A percentile compares a stretch with the other conserved stretches of the same genome.
These are phyloP conservation scores for Wickerhamomyces rabaulensis DNA, from an alignment of 805 yeast species.

Conservation along the genomic window DNA sequence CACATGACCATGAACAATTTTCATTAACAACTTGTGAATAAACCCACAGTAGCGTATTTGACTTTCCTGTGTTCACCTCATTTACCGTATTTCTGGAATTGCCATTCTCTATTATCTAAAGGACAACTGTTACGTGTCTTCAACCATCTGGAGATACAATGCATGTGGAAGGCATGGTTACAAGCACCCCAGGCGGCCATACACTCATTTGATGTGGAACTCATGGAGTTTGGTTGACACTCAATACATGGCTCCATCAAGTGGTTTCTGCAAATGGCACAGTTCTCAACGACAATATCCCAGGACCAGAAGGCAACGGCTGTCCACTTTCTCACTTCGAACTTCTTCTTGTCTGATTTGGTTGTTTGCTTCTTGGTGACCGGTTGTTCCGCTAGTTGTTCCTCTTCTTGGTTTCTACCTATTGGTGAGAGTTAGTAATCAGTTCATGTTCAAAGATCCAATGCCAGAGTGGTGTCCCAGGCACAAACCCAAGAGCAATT, in stretches of 20 bases:
- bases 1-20: neutral
- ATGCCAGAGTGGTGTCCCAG: neutral
- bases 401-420: neutral
- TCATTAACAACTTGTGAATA: neutral
- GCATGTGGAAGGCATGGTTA: slow-evolving; percentile 97
- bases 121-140: slow-evolving; percentile 96
- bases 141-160: slow-evolving; percentile 94
- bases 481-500: neutral
- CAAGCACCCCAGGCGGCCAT: slow-evolving; percentile 97
- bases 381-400: slow-evolving; percentile 1
- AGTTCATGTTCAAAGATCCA: neutral
- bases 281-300: slow-evolving; percentile 92
- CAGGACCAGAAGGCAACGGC: slow-evolving; percentile 99
- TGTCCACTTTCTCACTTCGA: slow-evolving; percentile 96
- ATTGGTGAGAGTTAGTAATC: neutral
- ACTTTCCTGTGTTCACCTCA: slow-evolving; percentile 23
- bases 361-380: slow-evolving; percentile 8
- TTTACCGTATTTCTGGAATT: slow-evolving; percentile 65
- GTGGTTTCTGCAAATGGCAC: slow-evolving; percentile 98
- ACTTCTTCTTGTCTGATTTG: slow-evolving; percentile 52
- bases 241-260: slow-evolving; percentile 98
- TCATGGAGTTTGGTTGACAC: slow-evolving; percentile 81
- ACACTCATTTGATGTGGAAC: slow-evolving; percentile 65
- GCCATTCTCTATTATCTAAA: slow-evolving; percentile 90
- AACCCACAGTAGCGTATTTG: neutral